phyloP scores from a whole-genome alignment of 257 asterid genomes.

The Orobanche coerulescens region DNA sequence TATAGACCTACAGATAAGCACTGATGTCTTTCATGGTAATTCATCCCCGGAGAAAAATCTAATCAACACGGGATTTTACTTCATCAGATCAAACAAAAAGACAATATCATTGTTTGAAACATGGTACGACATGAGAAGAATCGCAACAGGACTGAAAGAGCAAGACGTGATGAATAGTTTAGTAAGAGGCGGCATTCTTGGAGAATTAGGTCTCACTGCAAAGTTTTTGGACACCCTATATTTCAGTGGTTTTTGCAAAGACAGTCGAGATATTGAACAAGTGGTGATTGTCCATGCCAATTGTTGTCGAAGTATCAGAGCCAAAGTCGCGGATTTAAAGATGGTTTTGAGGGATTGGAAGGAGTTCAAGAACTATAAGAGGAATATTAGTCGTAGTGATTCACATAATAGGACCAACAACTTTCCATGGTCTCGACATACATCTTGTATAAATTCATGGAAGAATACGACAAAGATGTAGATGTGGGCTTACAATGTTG shows the following conservation, averaged over 20 bases:
- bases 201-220: constrained; percentile 19
- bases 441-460: constrained; percentile 31
- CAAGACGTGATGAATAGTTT: constrained; percentile 51
- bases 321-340: constrained; percentile 53
- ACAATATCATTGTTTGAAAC: constrained; percentile 42
- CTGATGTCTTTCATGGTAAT: constrained; percentile 35
- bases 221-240: constrained; percentile 37
- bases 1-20: constrained; percentile 54
- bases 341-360: constrained; percentile 51
- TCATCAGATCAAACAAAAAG: constrained; percentile 36
- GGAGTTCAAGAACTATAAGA: constrained; percentile 22
- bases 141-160: constrained; percentile 43
- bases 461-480: not conserved
- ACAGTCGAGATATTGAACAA: constrained; percentile 23
- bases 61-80: constrained; percentile 68
- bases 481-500: too few relatives aligned
- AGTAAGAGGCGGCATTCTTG: constrained; percentile 9
- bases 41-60: constrained; percentile 25
- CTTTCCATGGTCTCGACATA: constrained; percentile 27
- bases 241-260: constrained; percentile 55
- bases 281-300: constrained; percentile 68
- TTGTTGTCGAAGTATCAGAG: constrained; percentile 51
- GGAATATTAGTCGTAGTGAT: not conserved
- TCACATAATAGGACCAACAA: not conserved
- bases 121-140: constrained; percentile 42